Percentiles rank a stretch among this genome's conserved stretches.
Conservation (phyloP, 495 filamentous ascomycete genomes). For the Venustampulla echinocandica region DNA sequence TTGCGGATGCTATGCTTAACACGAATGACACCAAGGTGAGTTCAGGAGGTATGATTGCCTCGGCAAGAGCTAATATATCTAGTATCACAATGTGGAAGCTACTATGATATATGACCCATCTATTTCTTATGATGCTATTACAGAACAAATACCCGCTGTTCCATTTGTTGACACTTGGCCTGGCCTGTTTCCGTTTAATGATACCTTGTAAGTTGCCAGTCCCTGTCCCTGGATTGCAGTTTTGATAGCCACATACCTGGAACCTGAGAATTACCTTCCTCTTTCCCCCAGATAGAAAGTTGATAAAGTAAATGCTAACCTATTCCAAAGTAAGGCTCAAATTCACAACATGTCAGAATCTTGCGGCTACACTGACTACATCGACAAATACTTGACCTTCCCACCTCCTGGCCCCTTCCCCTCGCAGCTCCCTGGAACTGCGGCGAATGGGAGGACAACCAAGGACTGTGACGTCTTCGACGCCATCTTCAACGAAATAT, state of each 20-base stretch:
- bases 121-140: constrained; percentile 42
- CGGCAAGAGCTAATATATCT: not conserved
- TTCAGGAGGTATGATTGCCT: not conserved
- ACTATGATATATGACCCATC: constrained; percentile 64
- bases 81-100: constrained; percentile 57
- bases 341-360: constrained; percentile 45
- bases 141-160: constrained; percentile 46
- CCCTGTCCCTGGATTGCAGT: too few species aligned
- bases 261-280: too few species aligned
- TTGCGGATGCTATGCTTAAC: constrained; percentile 65
- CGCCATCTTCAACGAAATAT: constrained; percentile 44
- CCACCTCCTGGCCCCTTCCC: constrained; percentile 58
- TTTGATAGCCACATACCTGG: too few species aligned
- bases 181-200: constrained; percentile 55
- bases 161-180: constrained; percentile 55
- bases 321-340: too few species aligned
- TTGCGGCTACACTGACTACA: constrained; percentile 59
- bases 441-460: constrained; percentile 7
- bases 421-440: constrained; percentile 14
- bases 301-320: too few species aligned
- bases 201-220: constrained; percentile 49
- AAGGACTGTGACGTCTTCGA: constrained; percentile 50
- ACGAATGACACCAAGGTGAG: constrained; percentile 45
- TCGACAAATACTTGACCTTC: constrained; percentile 54
- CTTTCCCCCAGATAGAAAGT: too few species aligned